A percentile compares a stretch with the other conserved stretches of the same genome.
phyloP scores from a whole-genome alignment of 1,284 basidiomycete species.

The Cystobasidiaceae sp. region DNA sequence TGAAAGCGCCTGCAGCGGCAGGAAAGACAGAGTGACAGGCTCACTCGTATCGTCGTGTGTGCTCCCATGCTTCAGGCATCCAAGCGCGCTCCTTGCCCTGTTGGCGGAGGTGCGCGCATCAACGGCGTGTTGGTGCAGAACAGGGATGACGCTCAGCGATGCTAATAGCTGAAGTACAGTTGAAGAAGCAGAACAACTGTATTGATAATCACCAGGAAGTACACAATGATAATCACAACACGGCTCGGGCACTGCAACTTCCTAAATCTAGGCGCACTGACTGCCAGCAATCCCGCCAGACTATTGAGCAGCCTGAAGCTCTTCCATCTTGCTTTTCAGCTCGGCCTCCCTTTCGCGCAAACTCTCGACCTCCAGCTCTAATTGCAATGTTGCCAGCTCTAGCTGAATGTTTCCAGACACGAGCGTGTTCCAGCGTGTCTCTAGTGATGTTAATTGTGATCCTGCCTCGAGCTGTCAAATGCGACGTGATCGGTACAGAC shows the following conservation, averaged over 20 bases:
- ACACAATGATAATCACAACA: background rate
- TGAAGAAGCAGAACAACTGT: background rate
- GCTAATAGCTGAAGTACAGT: background rate
- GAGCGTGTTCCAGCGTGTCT: slow-evolving; percentile 80
- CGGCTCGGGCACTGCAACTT: background rate
- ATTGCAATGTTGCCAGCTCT: slow-evolving; percentile 81
- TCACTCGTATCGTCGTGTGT: slow-evolving; percentile 28
- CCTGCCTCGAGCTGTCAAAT: slow-evolving; percentile 70
- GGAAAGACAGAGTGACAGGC: too few relatives aligned
- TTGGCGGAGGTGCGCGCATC: background rate
- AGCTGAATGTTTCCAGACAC: slow-evolving; percentile 81
- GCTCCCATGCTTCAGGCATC: slow-evolving; percentile 29
- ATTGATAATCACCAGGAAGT: background rate
- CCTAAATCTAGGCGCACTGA: too few relatives aligned
- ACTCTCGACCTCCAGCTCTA: slow-evolving; percentile 62
- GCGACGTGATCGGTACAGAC: too few relatives aligned
- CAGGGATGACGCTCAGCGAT: too few relatives aligned
- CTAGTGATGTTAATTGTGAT: slow-evolving; percentile 66
- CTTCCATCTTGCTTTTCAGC: slow-evolving; percentile 21
- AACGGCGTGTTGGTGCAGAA: too few relatives aligned
- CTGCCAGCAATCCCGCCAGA: too few relatives aligned
- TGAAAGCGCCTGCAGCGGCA: background rate
- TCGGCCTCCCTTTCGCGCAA: slow-evolving; percentile 43
- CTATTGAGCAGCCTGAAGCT: background rate
- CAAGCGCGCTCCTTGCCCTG: background rate